phyloP scores from a whole-genome alignment of 192 early-diverging fungal genomes.

The Pilobolus umbonatus region DNA sequence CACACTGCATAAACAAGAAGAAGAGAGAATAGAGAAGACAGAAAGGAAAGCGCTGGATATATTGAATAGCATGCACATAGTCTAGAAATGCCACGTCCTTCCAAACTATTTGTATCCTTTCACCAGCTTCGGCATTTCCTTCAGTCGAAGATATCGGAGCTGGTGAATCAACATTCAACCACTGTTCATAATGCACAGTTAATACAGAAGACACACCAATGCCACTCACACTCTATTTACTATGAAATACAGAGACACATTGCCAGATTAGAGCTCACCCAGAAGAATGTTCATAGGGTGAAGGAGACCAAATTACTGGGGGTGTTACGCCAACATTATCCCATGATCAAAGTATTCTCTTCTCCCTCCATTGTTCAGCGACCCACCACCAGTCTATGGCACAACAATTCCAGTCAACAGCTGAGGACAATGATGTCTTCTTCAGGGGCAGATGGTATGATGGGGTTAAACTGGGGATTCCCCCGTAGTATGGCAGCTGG shows the following conservation, averaged over 20 bases:
- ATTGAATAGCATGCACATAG: background rate
- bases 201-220: background rate
- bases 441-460: background rate
- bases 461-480: slow-evolving; percentile 15
- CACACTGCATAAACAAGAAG: slow-evolving; percentile 5
- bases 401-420: slow-evolving; percentile 4
- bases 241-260: too few relatives aligned
- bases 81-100: slow-evolving; percentile 15
- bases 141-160: slow-evolving; percentile 16
- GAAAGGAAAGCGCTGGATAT: background rate
- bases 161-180: slow-evolving; percentile 8
- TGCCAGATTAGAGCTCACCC: too few relatives aligned
- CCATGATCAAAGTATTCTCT: slow-evolving; percentile 9
- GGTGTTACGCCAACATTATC: slow-evolving; percentile 12
- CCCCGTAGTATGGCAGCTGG: slow-evolving; percentile 8
- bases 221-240: too few relatives aligned
- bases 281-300: too few relatives aligned
- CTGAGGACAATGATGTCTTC: slow-evolving; percentile 6
- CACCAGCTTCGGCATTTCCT: slow-evolving; percentile 27
- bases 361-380: background rate
- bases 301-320: background rate
- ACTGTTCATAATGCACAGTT: background rate
- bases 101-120: slow-evolving; percentile 23
- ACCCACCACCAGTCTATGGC: too few relatives aligned
- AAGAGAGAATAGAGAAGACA: too few relatives aligned